Base-by-base conservation (phyloP, 129 eudicot species). In the Centella asiatica region DNA sequence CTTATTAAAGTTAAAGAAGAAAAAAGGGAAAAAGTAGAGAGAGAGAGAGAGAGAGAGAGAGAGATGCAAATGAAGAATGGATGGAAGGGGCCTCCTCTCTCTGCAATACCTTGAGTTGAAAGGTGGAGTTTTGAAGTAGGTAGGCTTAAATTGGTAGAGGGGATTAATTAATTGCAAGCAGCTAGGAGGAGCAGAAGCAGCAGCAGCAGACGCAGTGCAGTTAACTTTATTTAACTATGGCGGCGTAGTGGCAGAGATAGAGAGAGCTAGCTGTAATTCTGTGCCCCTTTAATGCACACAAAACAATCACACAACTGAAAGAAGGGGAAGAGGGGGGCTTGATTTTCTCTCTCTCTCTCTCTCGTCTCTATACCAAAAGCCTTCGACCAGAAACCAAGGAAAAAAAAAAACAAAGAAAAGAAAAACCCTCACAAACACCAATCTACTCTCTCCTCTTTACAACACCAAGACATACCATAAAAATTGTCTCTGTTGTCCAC, bases 241-340 rank as follows among this genome's bases (percentile, higher is more conserved):
- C 63, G 63, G 63, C 63, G 45, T 58, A 2, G 63, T 58, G 29
- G 63, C 63, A 58, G 63, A 34, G 63, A 58, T 25, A 25, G 25
- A 27, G 34, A 53, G 33, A 33, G 14, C 34, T 24, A 28, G 12
- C 62, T 57, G 33, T 26, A 20, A 29, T 24, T 57, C 27, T n/a
- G 1, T 33, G 44, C 33, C 6, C 33, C n/a, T 57, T 55, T 31
- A 25, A 20, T 24, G 18, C 17, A 11, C 15, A 51, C 20, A 53
- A 28, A 20, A 15, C n/a, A 29, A 20, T 24, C 59, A 53, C 20
- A 53, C 20, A 51, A 18, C 11, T n/a, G 12, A 15, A 0, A 3
- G 18, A 6, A 56, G 6, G 8, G 23, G 23, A n/a, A n/a, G 48
- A 44, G 48, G 13, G 46, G 13, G 14, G 15, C 18, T 12, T 34